These are phyloP conservation scores for Haplosporangium sp. DNA, from an alignment of 371 early-diverging fungal genomes.

Conservation along the genomic window DNA sequence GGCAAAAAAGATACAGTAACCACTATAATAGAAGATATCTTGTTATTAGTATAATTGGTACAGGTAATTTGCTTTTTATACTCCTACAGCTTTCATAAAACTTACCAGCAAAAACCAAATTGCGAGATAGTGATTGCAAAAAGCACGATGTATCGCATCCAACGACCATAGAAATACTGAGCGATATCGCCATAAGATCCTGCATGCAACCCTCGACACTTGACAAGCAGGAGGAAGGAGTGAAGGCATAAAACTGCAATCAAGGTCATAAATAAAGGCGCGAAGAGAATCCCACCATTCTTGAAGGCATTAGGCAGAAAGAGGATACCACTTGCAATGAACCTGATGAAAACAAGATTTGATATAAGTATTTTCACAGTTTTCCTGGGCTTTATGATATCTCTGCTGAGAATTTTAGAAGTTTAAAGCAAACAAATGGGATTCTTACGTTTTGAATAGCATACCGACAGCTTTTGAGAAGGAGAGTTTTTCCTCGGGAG, in stretches of 20 bases:
- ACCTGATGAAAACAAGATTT: constrained; percentile 50
- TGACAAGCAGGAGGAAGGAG: constrained; percentile 74
- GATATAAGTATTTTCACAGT: not conserved
- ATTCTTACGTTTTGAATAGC: constrained; percentile 48
- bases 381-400: too few species aligned
- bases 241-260: constrained; percentile 76
- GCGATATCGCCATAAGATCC: constrained; percentile 96
- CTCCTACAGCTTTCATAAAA: not conserved
- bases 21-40: constrained; percentile 18
- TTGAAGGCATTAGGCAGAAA: constrained; percentile 86
- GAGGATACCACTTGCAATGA: constrained; percentile 85
- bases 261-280: constrained; percentile 69
- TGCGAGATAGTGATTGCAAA: constrained; percentile 89
- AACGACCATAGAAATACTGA: constrained; percentile 80
- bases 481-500: constrained; percentile 51
- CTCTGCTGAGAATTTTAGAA: not conserved
- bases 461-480: constrained; percentile 55
- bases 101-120: constrained; percentile 90
- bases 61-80: not conserved
- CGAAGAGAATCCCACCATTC: constrained; percentile 82
- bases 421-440: not conserved
- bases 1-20: constrained; percentile 47
- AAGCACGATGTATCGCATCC: constrained; percentile 82
- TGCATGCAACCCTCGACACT: constrained; percentile 71
- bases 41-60: too few species aligned